These are phyloP conservation scores for Malus hybrid DNA, from an alignment of 331 rosid species.

Conservation along the genomic window DNA sequence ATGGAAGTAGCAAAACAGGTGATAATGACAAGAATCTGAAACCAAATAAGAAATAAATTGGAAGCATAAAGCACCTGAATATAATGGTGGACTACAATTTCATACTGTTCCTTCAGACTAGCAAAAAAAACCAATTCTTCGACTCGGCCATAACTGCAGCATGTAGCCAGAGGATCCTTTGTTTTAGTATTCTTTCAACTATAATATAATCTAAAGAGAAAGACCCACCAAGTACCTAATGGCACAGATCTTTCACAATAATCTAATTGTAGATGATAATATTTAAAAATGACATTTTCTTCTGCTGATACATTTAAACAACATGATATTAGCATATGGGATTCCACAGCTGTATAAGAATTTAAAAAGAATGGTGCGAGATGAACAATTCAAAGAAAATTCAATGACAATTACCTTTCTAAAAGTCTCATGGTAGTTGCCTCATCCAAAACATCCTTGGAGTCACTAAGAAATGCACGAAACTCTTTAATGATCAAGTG, in stretches of 20 bases:
- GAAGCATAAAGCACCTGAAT: constrained; percentile 65
- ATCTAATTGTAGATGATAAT: neutral
- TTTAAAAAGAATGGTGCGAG: neutral
- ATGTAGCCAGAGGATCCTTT: constrained; percentile 14
- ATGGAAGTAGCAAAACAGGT: constrained; percentile 3
- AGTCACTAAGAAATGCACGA: constrained; percentile 91
- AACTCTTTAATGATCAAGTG: constrained; percentile 74
- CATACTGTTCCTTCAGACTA: constrained; percentile 84
- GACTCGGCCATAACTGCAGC: constrained; percentile 86
- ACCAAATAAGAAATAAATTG: neutral
- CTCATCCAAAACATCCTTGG: constrained; percentile 92
- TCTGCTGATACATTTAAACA: neutral
- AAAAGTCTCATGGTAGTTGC: constrained; percentile 89
- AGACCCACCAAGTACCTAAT: neutral
- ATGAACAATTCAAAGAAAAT: constrained; percentile 15
- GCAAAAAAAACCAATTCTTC: constrained; percentile 97
- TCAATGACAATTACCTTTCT: constrained; percentile 55
- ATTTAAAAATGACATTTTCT: no score
- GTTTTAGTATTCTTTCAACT: constrained; percentile 13
- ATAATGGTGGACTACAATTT: constrained; percentile 87
- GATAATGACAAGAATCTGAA: neutral
- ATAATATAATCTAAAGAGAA: constrained; percentile 9
- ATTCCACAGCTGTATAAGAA: neutral
- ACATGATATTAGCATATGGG: neutral
- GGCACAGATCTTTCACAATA: neutral